These are phyloP conservation scores for Talaromyces nanjingensis DNA, from an alignment of 495 filamentous ascomycete species.

Conservation along the genomic window DNA sequence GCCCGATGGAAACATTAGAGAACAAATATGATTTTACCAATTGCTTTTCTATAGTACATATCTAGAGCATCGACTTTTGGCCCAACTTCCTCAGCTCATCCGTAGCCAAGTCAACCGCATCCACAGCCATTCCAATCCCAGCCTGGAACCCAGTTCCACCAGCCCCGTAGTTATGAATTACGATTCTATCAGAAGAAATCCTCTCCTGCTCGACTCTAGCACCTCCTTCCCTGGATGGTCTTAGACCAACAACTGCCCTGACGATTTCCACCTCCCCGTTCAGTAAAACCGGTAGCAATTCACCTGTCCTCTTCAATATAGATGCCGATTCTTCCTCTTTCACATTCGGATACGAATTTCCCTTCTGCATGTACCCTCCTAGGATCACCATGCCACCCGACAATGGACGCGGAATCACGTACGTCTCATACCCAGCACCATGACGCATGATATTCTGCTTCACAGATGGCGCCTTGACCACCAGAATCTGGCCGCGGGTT, in stretches of 20 bases:
- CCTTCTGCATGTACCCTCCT: conserved; percentile 26
- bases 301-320: conserved; percentile 20
- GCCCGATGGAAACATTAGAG: background rate
- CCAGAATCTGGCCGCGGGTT: conserved; percentile 33
- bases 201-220: conserved; percentile 20
- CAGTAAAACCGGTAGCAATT: conserved; percentile 15
- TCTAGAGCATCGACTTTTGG: background rate
- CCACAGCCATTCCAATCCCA: conserved; percentile 20
- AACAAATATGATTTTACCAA: background rate
- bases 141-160: conserved; percentile 20
- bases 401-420: conserved; percentile 25
- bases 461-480: conserved; percentile 26
- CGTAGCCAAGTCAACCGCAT: conserved; percentile 1
- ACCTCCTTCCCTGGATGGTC: conserved; percentile 24
- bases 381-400: conserved; percentile 25
- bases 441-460: conserved; percentile 26
- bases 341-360: conserved; percentile 11
- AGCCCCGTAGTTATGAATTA: conserved; percentile 20
- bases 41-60: background rate
- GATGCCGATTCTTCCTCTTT: conserved; percentile 18
- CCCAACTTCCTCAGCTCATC: background rate
- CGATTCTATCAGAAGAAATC: background rate
- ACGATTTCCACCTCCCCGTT: conserved; percentile 16
- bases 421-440: conserved; percentile 27
- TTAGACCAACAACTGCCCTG: conserved; percentile 18